A percentile compares a stretch with the other conserved stretches of the same genome.
phyloP scores from a whole-genome alignment of 139 green algal species.

The Monoraphidium neglectum region DNA sequence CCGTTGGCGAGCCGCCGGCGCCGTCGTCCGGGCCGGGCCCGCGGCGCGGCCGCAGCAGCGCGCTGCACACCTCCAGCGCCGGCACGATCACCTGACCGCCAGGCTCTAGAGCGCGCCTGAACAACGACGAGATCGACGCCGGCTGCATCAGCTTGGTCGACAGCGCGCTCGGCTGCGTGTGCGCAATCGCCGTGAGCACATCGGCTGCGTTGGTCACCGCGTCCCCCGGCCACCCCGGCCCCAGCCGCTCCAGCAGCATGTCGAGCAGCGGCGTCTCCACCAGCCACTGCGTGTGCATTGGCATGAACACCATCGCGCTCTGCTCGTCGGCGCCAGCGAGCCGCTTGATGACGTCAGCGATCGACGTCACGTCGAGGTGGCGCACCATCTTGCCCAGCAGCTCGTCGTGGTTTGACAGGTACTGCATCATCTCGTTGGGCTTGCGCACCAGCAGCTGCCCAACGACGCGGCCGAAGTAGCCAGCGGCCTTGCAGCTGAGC shows the following conservation, averaged over 20 bases:
- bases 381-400: slow-evolving; percentile 45
- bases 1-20: too few species aligned
- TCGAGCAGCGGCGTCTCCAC: slow-evolving; percentile 67
- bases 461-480: slow-evolving; percentile 91
- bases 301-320: slow-evolving; percentile 45
- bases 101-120: slow-evolving; percentile 32
- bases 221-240: too few species aligned
- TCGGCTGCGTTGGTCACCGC: slow-evolving; percentile 72
- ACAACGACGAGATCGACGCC: slow-evolving; percentile 44
- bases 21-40: background rate
- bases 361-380: slow-evolving; percentile 75
- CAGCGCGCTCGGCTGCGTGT: slow-evolving; percentile 66
- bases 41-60: slow-evolving; percentile 71
- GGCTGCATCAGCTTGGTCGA: slow-evolving; percentile 51
- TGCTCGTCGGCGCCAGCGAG: slow-evolving; percentile 85
- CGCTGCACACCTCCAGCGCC: slow-evolving; percentile 76
- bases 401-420: slow-evolving; percentile 39
- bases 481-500: slow-evolving; percentile 74
- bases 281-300: slow-evolving; percentile 59
- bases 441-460: slow-evolving; percentile 71
- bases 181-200: slow-evolving; percentile 77
- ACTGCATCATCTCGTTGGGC: slow-evolving; percentile 60
- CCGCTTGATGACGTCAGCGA: slow-evolving; percentile 79
- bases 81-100: slow-evolving; percentile 35
- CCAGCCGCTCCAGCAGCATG: slow-evolving; percentile 53